Evolutionary conservation across 2,329 filamentous ascomycete species (phyloP), one percentile per base, ranked within the genome.

Genomic region (Pleoardoris graminearum): DNA sequence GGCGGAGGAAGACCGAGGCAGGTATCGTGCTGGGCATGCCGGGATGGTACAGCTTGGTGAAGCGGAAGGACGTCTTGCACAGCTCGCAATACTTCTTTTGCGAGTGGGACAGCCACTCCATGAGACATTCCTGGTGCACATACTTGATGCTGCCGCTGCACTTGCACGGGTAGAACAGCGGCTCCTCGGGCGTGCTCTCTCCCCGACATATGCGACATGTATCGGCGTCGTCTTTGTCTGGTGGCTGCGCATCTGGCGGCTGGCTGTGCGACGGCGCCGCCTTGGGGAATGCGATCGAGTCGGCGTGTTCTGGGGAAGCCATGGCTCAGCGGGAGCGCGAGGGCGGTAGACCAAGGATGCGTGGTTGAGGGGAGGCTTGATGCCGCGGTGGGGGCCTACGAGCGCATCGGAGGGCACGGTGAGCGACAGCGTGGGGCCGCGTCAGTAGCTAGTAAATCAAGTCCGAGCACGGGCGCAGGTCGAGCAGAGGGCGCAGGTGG

Each of bases 71-170:
- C 2, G 94, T 99, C 79, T 99, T 99, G 85, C 94, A 99, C 30
- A 99, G 86, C 78, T 99, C 94, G 80, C 95, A 99, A 79, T 99
- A 90, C 75, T 97, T 97, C 83, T 99, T 99, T 73, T 99, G 92
- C 1, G 94, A 97, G 75, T 99, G 95, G 44, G 91, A 93, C 19
- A 99, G 81, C 94, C 94, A 99, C 76, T 97, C 92, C 88, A 99
- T 96, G 75, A 99, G 78, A 73, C 94, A 99, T 72, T 95, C 90
- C 75, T 99, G 94, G 73, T 99, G 94, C 56, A 99, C 94, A 68
- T 89, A 96, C 78, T 96, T 97, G 78, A 99, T 99, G 76, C 93
- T 97, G 51, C 94, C 94, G 70, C 91, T 97, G 79, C 94, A 99
- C 80, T 97, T 97, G 86, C 94, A 99, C 5, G 94, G 94, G 70